A percentile compares a stretch with the other conserved stretches of the same genome.
Conservation (phyloP, 2,329 filamentous ascomycete genomes). For the Nigrospora osmanthi region DNA sequence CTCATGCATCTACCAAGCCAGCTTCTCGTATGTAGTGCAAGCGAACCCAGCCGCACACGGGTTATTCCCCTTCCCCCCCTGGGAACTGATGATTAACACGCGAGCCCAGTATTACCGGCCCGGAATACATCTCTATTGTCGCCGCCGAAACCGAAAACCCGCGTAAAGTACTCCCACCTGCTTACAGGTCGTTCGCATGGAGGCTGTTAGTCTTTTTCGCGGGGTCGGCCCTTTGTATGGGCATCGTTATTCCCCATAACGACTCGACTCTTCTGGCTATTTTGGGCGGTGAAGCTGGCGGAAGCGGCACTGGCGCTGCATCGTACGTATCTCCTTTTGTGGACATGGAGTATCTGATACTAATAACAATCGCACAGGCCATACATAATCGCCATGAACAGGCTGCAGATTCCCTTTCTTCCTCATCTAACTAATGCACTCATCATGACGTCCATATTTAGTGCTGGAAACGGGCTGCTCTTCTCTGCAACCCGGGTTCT, state of each 20-base stretch:
- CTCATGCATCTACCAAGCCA: background rate
- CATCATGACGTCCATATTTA: constrained; percentile 32
- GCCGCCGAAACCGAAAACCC: constrained; percentile 63
- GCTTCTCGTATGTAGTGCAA: background rate
- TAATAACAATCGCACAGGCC: background rate
- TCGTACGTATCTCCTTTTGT: constrained; percentile 21
- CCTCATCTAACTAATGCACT: constrained; percentile 31
- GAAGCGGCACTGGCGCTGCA: constrained; percentile 45
- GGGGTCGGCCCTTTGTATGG: constrained; percentile 57
- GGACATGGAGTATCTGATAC: constrained; percentile 12
- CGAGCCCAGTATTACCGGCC: constrained; percentile 53
- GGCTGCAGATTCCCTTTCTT: constrained; percentile 26
- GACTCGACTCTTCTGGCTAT: constrained; percentile 46
- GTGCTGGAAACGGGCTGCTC: constrained; percentile 31
- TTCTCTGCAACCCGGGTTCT: constrained; percentile 18
- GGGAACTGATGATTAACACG: too few species aligned
- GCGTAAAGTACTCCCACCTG: constrained; percentile 54
- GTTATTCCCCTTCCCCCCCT: too few species aligned
- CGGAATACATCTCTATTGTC: constrained; percentile 61
- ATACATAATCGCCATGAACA: constrained; percentile 27
- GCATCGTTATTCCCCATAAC: constrained; percentile 59
- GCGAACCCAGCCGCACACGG: too few species aligned
- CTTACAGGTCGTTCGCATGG: constrained; percentile 68
- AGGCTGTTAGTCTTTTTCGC: constrained; percentile 66
- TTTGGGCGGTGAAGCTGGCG: constrained; percentile 39